A percentile compares a stretch with the other conserved stretches of the same genome.
Conservation (phyloP, 441 rosid species). For the Biscutella laevigata region DNA sequence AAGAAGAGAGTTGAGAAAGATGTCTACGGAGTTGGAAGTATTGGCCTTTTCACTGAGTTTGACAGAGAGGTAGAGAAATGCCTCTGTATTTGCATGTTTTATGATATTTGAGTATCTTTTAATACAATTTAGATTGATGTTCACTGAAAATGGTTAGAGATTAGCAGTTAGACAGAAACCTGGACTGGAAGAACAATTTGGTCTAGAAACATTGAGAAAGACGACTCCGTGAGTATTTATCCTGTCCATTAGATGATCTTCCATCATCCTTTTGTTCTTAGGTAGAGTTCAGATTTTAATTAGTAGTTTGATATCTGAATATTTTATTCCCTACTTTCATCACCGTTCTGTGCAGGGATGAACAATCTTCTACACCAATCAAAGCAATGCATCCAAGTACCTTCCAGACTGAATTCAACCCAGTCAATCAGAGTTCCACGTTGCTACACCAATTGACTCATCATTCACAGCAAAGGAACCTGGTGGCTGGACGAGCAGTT, state of each 20-base stretch:
- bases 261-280: neutral
- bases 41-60: slow-evolving; percentile 51
- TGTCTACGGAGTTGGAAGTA: slow-evolving; percentile 64
- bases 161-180: slow-evolving; percentile 72
- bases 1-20: slow-evolving; percentile 75
- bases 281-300: neutral
- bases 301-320: neutral
- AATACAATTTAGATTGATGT: neutral
- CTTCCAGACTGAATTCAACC: slow-evolving; percentile 15
- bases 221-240: slow-evolving; percentile 51
- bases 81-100: neutral
- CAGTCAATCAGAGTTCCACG: neutral
- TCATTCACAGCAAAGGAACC: slow-evolving; percentile 37
- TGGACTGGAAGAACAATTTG: slow-evolving; percentile 73
- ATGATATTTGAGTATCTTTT: neutral
- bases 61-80: slow-evolving; percentile 47
- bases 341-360: slow-evolving; percentile 14
- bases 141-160: slow-evolving; percentile 36
- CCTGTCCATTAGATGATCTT: slow-evolving; percentile 1
- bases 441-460: slow-evolving; percentile 36
- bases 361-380: slow-evolving; percentile 8
- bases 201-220: slow-evolving; percentile 59
- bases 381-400: slow-evolving; percentile 9
- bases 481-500: slow-evolving; percentile 42
- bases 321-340: neutral